phyloP scores from a whole-genome alignment of 2,329 filamentous ascomycete species.

The Claviceps cyperi region DNA sequence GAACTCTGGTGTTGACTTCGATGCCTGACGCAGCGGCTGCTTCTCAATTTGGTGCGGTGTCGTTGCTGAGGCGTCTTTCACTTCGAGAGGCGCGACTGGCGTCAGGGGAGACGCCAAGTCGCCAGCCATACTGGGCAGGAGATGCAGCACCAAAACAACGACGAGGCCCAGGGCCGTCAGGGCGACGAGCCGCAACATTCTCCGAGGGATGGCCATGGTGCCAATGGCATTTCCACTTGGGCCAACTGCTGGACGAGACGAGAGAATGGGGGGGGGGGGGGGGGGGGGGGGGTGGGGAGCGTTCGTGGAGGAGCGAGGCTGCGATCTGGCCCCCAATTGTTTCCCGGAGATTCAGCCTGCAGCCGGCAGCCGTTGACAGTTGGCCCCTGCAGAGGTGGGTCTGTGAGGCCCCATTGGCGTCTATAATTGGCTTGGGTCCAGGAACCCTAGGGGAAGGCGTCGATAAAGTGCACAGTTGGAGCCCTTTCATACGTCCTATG shows the following conservation, averaged over 20 bases:
- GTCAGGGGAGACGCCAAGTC: conserved; percentile 2
- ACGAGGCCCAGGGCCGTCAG: conserved; percentile 10
- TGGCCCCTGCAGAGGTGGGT: no score
- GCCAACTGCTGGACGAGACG: background rate
- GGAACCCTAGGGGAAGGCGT: no score
- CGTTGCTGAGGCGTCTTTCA: background rate
- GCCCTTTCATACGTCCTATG: no score
- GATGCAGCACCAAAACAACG: conserved; percentile 11
- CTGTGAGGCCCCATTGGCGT: no score
- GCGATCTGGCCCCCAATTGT: no score
- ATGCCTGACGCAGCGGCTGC: conserved; percentile 1
- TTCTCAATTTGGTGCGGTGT: background rate
- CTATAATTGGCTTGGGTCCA: no score
- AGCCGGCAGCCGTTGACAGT: no score
- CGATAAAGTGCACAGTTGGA: no score
- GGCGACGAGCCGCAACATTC: conserved; percentile 11
- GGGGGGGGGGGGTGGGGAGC: background rate
- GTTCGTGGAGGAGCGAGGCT: background rate
- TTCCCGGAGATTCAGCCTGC: no score
- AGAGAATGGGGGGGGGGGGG: background rate
- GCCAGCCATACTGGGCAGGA: conserved; percentile 7
- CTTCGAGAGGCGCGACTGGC: background rate
- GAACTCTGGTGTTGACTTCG: conserved; percentile 11
- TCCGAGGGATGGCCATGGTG: conserved; percentile 13
- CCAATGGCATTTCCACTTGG: conserved; percentile 2